These are phyloP conservation scores for Lasiosphaeria miniovina DNA, from an alignment of 495 filamentous ascomycete genomes.

Conservation along the genomic window DNA sequence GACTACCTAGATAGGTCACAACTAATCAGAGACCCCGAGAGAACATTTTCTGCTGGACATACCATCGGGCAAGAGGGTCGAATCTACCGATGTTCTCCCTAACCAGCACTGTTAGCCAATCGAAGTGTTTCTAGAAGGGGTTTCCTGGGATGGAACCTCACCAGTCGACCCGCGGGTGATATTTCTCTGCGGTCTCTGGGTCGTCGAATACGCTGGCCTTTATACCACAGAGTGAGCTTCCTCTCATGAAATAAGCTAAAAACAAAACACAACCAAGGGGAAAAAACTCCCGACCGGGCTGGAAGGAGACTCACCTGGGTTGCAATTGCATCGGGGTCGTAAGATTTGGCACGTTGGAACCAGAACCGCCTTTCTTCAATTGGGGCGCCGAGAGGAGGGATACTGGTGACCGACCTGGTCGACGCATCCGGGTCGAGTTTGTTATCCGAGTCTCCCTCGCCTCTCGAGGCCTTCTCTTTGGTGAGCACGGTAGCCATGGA, in stretches of 20 bases:
- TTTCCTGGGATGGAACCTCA: slow-evolving; percentile 13
- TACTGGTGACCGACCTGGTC: slow-evolving; percentile 17
- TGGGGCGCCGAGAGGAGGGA: slow-evolving; percentile 38
- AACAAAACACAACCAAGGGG: not conserved
- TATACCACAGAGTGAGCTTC: not conserved
- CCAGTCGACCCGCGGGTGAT: slow-evolving; percentile 38
- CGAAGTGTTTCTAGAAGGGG: not conserved
- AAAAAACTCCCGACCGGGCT: not conserved
- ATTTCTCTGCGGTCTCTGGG: slow-evolving; percentile 33
- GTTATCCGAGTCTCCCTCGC: slow-evolving; percentile 12
- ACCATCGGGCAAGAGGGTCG: slow-evolving; percentile 36
- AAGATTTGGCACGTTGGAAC: slow-evolving; percentile 39
- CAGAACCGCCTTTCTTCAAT: slow-evolving; percentile 42
- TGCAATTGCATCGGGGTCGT: slow-evolving; percentile 54
- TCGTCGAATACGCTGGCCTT: slow-evolving; percentile 49
- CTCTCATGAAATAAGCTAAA: no score
- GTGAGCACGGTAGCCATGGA: slow-evolving; percentile 27
- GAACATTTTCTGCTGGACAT: no score
- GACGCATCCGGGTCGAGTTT: slow-evolving; percentile 16
- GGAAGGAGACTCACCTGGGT: slow-evolving; percentile 41
- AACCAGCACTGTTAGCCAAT: not conserved
- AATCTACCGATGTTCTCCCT: slow-evolving; percentile 49
- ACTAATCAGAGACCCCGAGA: no score
- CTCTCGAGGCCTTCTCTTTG: slow-evolving; percentile 3
- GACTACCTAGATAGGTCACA: no score